A percentile compares a stretch with the other conserved stretches of the same genome.
These are phyloP conservation scores for Zalerion maritima DNA, from an alignment of 495 filamentous ascomycete species.

Conservation along the genomic window DNA sequence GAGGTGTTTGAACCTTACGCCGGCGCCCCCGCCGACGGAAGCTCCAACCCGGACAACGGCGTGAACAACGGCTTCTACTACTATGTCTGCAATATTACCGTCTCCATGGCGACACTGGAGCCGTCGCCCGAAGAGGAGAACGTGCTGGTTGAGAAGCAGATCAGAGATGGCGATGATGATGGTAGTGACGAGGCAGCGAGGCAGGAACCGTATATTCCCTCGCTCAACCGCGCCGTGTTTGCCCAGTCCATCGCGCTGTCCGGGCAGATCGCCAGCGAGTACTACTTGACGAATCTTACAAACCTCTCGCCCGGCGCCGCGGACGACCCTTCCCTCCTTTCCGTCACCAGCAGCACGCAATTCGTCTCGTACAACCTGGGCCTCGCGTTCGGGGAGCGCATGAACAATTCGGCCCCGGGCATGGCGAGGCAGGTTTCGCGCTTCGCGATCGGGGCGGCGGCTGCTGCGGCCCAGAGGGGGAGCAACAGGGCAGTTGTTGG, in stretches of 20 bases:
- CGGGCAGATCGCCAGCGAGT: no score
- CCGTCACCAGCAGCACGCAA: no score
- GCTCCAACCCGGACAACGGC: background rate
- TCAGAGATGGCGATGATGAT: no score
- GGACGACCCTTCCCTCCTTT: no score
- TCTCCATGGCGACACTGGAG: background rate
- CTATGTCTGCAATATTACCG: constrained; percentile 3
- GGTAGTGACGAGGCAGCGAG: no score
- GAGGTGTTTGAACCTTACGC: background rate
- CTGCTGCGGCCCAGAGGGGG: background rate
- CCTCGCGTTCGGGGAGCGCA: background rate
- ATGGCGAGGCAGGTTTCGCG: constrained; percentile 1
- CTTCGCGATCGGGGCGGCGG: constrained; percentile 2
- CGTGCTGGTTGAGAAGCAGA: no score
- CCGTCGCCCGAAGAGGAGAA: no score
- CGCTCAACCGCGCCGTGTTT: no score
- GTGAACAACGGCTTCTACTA: constrained; percentile 1
- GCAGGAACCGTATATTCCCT: no score
- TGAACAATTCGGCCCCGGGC: background rate
- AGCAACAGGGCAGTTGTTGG: constrained; percentile 1
- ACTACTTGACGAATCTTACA: no score
- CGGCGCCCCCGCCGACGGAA: background rate
- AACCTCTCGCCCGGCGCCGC: no score
- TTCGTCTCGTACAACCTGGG: background rate
- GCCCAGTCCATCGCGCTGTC: constrained; percentile 1